These are phyloP conservation scores for Pichia rugopelliculosa DNA, from an alignment of 805 yeast species.

Conservation along the genomic window DNA sequence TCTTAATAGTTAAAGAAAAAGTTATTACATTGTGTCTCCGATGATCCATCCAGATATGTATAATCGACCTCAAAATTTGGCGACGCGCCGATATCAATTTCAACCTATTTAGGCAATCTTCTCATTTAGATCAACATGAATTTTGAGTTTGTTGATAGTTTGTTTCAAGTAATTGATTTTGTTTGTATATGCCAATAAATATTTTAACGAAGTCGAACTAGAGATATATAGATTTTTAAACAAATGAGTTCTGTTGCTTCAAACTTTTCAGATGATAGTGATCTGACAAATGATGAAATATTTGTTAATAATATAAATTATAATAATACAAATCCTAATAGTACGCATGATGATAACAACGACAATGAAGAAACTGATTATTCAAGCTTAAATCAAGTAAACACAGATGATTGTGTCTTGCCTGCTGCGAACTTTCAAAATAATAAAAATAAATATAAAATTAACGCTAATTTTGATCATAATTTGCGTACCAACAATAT, in stretches of 20 bases:
- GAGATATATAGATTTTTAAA: background rate
- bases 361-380: background rate
- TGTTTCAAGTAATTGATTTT: background rate
- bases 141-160: background rate
- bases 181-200: too few species aligned
- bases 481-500: background rate
- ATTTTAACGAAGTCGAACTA: background rate
- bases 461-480: background rate
- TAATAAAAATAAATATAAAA: background rate
- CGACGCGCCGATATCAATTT: background rate
- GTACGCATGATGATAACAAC: background rate
- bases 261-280: background rate
- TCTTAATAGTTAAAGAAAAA: too few species aligned
- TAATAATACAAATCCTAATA: background rate
- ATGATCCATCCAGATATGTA: too few species aligned
- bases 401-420: slow-evolving; percentile 19
- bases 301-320: background rate
- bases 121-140: background rate
- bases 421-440: slow-evolving; percentile 11
- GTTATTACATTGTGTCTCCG: too few species aligned
- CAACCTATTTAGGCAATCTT: background rate
- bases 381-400: slow-evolving; percentile 6
- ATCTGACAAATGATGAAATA: background rate
- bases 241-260: background rate
- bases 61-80: too few species aligned